These are phyloP conservation scores for Fusarium sp. DNA, from an alignment of 2,329 filamentous ascomycete genomes.

Conservation along the genomic window DNA sequence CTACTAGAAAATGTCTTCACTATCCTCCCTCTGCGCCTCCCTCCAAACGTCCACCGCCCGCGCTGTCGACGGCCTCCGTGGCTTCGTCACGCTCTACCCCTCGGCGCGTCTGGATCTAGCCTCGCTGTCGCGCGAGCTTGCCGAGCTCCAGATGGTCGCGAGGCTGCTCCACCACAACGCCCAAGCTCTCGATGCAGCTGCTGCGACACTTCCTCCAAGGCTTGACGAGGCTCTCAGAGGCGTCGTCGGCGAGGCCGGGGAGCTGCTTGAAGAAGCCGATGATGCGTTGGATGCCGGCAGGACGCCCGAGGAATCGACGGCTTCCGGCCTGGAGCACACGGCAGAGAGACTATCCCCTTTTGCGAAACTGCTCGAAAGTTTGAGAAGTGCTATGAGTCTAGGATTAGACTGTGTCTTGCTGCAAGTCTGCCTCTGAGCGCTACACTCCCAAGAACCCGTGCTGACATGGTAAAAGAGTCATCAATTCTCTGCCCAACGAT, in stretches of 20 bases:
- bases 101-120: constrained; percentile 39
- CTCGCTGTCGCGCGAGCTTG: constrained; percentile 42
- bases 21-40: constrained; percentile 34
- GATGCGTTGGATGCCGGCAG: constrained; percentile 34
- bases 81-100: constrained; percentile 39
- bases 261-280: constrained; percentile 36
- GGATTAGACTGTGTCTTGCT: constrained; percentile 37
- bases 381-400: constrained; percentile 40
- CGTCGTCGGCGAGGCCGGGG: constrained; percentile 32
- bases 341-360: constrained; percentile 37
- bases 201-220: constrained; percentile 18
- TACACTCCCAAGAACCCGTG: background rate
- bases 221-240: constrained; percentile 26
- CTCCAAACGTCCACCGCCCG: constrained; percentile 35
- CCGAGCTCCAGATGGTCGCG: constrained; percentile 41
- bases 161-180: constrained; percentile 41
- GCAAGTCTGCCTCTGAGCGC: constrained; percentile 9
- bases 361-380: constrained; percentile 29
- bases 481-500: constrained; percentile 37
- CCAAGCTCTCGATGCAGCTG: constrained; percentile 24
- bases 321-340: constrained; percentile 38
- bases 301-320: constrained; percentile 20
- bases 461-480: constrained; percentile 33
- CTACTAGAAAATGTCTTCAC: constrained; percentile 11
- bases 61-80: constrained; percentile 35